Percentiles rank a stretch among this genome's conserved stretches.
phyloP scores from a whole-genome alignment of 208 protist species.

The Acanthamoeba lenticulata region DNA sequence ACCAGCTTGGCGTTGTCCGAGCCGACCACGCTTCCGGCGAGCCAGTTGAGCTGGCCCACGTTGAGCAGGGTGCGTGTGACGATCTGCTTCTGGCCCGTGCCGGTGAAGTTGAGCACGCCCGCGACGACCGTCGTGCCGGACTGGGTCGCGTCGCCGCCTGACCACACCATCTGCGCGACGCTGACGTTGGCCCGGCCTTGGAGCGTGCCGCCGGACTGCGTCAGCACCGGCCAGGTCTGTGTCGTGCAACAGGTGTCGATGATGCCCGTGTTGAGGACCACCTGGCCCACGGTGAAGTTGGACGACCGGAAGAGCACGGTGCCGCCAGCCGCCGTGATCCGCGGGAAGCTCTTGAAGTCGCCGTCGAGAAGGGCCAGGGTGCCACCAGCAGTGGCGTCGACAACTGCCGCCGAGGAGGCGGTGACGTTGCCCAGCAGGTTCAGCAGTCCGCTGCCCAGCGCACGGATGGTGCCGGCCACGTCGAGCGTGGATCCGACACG shows the following conservation, averaged over 20 bases:
- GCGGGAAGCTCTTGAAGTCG: constrained; percentile 19
- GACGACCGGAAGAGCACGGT: constrained; percentile 29
- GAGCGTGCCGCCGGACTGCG: not conserved
- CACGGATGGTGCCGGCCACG: not conserved
- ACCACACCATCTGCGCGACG: constrained; percentile 32
- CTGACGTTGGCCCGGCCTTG: constrained; percentile 27
- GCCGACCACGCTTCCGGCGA: constrained; percentile 31
- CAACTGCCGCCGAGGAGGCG: not conserved
- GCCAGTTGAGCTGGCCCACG: not conserved
- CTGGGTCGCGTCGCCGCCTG: not conserved
- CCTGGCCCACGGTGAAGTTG: not conserved
- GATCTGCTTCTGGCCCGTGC: not conserved
- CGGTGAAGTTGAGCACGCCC: constrained; percentile 47
- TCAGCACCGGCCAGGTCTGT: constrained; percentile 12
- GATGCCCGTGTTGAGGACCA: not conserved
- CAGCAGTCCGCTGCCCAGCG: not conserved
- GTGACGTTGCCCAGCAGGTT: constrained; percentile 5
- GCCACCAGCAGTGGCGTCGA: constrained; percentile 1
- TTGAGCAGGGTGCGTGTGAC: constrained; percentile 30
- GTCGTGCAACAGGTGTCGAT: constrained; percentile 50
- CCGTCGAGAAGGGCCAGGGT: constrained; percentile 23
- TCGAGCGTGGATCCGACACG: not conserved
- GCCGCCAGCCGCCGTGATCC: not conserved
- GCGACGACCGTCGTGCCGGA: constrained; percentile 39
- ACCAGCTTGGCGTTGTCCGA: constrained; percentile 15